These are phyloP conservation scores for Lactuca saligna DNA, from an alignment of 129 eudicot genomes.

Conservation along the genomic window DNA sequence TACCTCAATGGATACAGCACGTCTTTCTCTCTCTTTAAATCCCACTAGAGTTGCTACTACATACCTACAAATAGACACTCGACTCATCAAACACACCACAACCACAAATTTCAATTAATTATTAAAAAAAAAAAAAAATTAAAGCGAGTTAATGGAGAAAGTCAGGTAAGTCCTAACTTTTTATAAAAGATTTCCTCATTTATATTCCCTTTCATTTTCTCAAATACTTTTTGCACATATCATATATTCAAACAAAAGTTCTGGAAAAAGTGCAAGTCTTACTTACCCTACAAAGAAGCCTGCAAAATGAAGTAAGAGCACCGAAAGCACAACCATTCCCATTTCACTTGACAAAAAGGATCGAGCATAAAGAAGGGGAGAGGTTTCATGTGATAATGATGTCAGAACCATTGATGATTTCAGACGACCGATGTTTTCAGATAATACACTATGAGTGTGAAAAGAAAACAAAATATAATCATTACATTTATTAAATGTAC, in stretches of 20 bases:
- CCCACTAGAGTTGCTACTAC: slow-evolving; percentile 63
- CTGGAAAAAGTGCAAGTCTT: slow-evolving; percentile 20
- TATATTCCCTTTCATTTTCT: background rate
- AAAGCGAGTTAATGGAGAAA: no score
- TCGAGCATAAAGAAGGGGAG: slow-evolving; percentile 45
- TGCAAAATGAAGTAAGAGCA: slow-evolving; percentile 69
- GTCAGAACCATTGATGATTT: slow-evolving; percentile 53
- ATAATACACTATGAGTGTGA: slow-evolving; percentile 51
- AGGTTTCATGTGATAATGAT: slow-evolving; percentile 47
- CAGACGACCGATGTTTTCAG: slow-evolving; percentile 69
- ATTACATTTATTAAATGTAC: slow-evolving; percentile 9
- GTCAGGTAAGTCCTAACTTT: no score
- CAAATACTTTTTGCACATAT: background rate
- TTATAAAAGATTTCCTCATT: no score
- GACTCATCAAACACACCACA: slow-evolving; percentile 6
- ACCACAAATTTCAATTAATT: background rate
- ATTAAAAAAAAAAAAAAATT: background rate
- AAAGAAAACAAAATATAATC: background rate
- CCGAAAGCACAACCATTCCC: slow-evolving; percentile 61
- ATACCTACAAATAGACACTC: slow-evolving; percentile 54
- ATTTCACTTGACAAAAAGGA: slow-evolving; percentile 60
- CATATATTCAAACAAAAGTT: background rate
- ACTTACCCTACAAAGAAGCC: slow-evolving; percentile 96
- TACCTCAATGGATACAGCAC: slow-evolving; percentile 88
- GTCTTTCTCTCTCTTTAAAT: slow-evolving; percentile 71